Evolutionary conservation across 805 yeast species (phyloP), one percentile per base, ranked within the genome.

Genomic region (Cyberlindnera samutprakarnensis): DNA sequence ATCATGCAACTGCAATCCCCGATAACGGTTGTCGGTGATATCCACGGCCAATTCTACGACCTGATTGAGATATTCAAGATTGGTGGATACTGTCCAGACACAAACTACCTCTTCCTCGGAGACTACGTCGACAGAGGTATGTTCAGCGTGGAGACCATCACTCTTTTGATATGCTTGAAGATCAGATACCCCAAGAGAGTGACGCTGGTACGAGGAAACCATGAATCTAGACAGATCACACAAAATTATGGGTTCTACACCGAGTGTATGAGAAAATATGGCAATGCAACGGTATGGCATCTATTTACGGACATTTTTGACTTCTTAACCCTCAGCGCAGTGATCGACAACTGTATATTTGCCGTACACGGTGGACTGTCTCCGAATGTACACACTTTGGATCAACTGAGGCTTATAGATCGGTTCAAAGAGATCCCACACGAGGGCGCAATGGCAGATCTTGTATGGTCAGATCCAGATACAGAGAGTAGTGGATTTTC

Each of bases 381-480:
- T 5, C 99, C 99, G 1, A 84, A 87, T 41, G 85, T 94, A 28
- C 97, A 90, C 51, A 83, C 92, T 7, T 70, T 92, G 15, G 96
- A 92, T 53, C 96, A 94, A 43, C 85, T 92, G 31, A 68, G 82
- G 41, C 77, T 92, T 12, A 78, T 94, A 7, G 98, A 92, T 57
- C 57, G 99, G 37, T 90, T 87, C 53, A 74, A 78, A 43, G 99
- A 92, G 54, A 86, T 94, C 10, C 99, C 99, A 1, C 98, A 94
- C 47, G 98, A 92, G 54, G 99, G 99, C 0, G 95, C 96, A 12
- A 92, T 92, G 96, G 98, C 98, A 2, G 99, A 92, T 56, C 63
- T 92, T 31, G 97, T 92, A 14, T 92, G 99, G 99, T 79, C 92
- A 15, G 99, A 92, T 52, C 99, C 99, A 0, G 97, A 94, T 56